phyloP scores from a whole-genome alignment of 75 land plant species.

The Isoetes taiwanensis region DNA sequence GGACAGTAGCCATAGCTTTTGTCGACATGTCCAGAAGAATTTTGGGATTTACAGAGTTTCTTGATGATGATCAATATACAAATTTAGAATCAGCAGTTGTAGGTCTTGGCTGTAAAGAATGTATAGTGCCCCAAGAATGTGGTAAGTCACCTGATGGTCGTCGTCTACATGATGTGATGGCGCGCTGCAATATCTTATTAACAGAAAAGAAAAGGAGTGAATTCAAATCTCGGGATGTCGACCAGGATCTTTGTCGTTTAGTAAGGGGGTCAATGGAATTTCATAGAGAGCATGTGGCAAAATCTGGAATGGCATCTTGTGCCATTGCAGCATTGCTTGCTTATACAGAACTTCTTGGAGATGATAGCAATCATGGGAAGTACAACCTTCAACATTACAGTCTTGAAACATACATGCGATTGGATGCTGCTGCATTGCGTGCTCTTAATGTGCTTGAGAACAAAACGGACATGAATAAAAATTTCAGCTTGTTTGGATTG shows the following conservation, averaged over 20 bases:
- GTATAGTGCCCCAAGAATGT: constrained; percentile 60
- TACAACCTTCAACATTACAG: constrained; percentile 49
- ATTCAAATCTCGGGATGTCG: constrained; percentile 73
- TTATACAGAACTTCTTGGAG: constrained; percentile 78
- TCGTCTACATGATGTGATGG: constrained; percentile 50
- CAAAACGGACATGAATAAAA: constrained; percentile 91
- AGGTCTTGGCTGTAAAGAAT: constrained; percentile 90
- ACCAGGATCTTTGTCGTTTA: constrained; percentile 71
- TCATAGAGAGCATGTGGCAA: constrained; percentile 54
- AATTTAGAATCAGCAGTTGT: constrained; percentile 80
- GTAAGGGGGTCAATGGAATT: constrained; percentile 81
- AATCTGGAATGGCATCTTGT: constrained; percentile 55
- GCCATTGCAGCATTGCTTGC: constrained; percentile 67
- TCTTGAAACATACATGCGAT: constrained; percentile 72
- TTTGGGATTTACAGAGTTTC: constrained; percentile 76
- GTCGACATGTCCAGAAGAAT: constrained; percentile 62
- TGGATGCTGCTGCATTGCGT: constrained; percentile 90
- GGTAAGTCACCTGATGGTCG: constrained; percentile 39
- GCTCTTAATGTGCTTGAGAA: constrained; percentile 84
- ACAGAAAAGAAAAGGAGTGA: constrained; percentile 81
- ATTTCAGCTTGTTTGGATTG: constrained; percentile 83
- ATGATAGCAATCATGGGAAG: constrained; percentile 78
- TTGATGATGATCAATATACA: constrained; percentile 90
- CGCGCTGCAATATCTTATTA: constrained; percentile 62
- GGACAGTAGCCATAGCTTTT: constrained; percentile 62